Percentiles rank a stretch among this genome's conserved stretches.
These are phyloP conservation scores for Fusarium duplospermum DNA, from an alignment of 2,329 filamentous ascomycete species.

Conservation along the genomic window DNA sequence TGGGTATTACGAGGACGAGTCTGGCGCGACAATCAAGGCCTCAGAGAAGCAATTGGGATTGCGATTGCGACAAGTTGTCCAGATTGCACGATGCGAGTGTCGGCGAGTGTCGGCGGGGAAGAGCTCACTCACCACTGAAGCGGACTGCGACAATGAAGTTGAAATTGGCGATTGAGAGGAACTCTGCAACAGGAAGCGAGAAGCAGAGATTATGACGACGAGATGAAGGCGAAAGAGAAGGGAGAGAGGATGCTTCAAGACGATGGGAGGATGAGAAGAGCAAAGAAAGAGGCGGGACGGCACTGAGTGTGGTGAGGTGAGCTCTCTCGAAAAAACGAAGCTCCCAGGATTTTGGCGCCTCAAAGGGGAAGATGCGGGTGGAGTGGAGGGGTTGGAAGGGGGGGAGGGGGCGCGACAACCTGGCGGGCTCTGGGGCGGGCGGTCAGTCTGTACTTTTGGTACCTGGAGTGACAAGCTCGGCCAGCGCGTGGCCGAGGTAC, in stretches of 20 bases:
- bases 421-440: conserved; percentile 28
- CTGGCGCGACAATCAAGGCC: conserved; percentile 6
- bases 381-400: conserved; percentile 39
- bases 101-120: conserved; percentile 25
- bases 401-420: conserved; percentile 20
- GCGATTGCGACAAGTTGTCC: conserved; percentile 15
- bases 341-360: conserved; percentile 40
- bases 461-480: conserved; percentile 26
- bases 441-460: conserved; percentile 28
- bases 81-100: conserved; percentile 26
- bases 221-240: conserved; percentile 32
- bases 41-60: conserved; percentile 20
- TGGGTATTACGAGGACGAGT: conserved; percentile 20
- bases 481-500: conserved; percentile 29
- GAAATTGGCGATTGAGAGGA: conserved; percentile 33
- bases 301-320: conserved; percentile 36
- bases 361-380: conserved; percentile 43
- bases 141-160: conserved; percentile 39
- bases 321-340: conserved; percentile 47
- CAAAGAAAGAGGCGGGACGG: conserved; percentile 33
- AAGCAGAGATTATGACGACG: conserved; percentile 36
- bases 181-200: conserved; percentile 16
- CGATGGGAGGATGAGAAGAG: conserved; percentile 40
- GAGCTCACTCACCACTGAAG: conserved; percentile 42
- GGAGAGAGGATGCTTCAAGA: conserved; percentile 32